Conservation (phyloP, 371 early-diverging fungal species). For the Mortierella sp. region DNA sequence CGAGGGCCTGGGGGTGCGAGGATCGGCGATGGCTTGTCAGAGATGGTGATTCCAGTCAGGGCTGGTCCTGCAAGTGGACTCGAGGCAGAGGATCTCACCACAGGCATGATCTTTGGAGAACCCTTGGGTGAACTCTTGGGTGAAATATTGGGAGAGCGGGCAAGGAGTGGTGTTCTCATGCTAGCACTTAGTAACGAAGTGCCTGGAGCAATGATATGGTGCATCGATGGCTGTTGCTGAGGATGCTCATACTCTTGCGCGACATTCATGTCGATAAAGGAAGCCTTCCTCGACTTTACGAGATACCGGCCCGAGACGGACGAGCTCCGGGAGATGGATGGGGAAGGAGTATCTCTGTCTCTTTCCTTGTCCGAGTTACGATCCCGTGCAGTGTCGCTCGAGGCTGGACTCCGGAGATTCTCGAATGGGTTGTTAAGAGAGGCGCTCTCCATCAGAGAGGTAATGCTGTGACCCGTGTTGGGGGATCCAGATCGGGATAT, state of each 20-base stretch:
- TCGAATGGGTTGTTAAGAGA: slow-evolving; percentile 49
- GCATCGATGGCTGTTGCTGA: slow-evolving; percentile 6
- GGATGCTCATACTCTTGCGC: slow-evolving; percentile 37
- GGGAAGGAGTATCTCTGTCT: slow-evolving; percentile 46
- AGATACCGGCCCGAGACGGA: slow-evolving; percentile 44
- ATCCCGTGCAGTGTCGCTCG: slow-evolving; percentile 38
- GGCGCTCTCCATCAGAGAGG: slow-evolving; percentile 47
- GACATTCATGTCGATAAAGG: slow-evolving; percentile 47
- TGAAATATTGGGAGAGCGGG: slow-evolving; percentile 49
- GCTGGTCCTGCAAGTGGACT: slow-evolving; percentile 52
- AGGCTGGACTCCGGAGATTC: slow-evolving; percentile 35
- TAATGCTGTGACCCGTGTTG: slow-evolving; percentile 40
- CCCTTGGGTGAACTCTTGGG: slow-evolving; percentile 44
- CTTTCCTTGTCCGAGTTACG: slow-evolving; percentile 42
- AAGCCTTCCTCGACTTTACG: slow-evolving; percentile 50
- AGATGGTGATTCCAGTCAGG: slow-evolving; percentile 27
- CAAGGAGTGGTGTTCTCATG: slow-evolving; percentile 26
- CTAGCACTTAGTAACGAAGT: slow-evolving; percentile 29
- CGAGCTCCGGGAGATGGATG: slow-evolving; percentile 47
- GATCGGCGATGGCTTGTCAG: slow-evolving; percentile 33
- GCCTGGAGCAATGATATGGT: slow-evolving; percentile 20
- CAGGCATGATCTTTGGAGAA: slow-evolving; percentile 48
- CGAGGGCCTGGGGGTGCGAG: slow-evolving; percentile 24
- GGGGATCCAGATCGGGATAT: slow-evolving; percentile 40
- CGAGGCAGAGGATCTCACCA: slow-evolving; percentile 45